Conservation (phyloP, 2,329 filamentous ascomycete genomes). For the Davidsoniella neocaledoniae region DNA sequence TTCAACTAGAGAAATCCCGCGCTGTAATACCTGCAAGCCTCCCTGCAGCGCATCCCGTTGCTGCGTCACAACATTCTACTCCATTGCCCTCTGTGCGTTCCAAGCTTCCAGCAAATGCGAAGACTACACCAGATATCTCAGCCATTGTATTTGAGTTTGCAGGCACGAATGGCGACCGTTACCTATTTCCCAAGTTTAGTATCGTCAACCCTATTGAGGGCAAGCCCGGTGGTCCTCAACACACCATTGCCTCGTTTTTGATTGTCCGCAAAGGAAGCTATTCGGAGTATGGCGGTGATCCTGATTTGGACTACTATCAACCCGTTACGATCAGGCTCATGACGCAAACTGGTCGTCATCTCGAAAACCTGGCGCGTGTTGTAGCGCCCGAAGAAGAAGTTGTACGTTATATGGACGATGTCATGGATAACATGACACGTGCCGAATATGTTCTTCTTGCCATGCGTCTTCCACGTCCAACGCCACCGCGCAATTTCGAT, state of each 20-base stretch:
- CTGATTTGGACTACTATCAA: slow-evolving; percentile 55
- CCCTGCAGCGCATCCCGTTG: slow-evolving; percentile 7
- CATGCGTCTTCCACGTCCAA: slow-evolving; percentile 41
- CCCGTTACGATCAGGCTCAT: slow-evolving; percentile 50
- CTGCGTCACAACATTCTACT: neutral
- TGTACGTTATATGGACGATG: slow-evolving; percentile 48
- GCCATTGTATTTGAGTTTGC: slow-evolving; percentile 55
- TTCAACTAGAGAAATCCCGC: slow-evolving; percentile 14
- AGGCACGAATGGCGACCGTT: slow-evolving; percentile 53
- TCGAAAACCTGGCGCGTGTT: slow-evolving; percentile 43
- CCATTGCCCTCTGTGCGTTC: neutral
- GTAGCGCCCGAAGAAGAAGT: slow-evolving; percentile 49
- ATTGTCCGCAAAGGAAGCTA: slow-evolving; percentile 55
- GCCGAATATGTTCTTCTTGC: slow-evolving; percentile 51
- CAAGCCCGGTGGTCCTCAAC: slow-evolving; percentile 28
- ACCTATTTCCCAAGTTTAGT: slow-evolving; percentile 62
- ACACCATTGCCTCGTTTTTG: slow-evolving; percentile 59
- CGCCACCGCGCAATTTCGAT: slow-evolving; percentile 17
- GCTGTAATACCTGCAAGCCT: slow-evolving; percentile 4
- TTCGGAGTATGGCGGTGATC: slow-evolving; percentile 48
- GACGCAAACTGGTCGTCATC: slow-evolving; percentile 34
- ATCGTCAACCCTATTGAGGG: slow-evolving; percentile 30
- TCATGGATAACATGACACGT: slow-evolving; percentile 52
- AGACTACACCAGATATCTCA: slow-evolving; percentile 35
- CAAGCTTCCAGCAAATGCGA: slow-evolving; percentile 19